phyloP scores from a whole-genome alignment of 225 moss, liverwort and hornwort species.

The Marchantia polymorpha region DNA sequence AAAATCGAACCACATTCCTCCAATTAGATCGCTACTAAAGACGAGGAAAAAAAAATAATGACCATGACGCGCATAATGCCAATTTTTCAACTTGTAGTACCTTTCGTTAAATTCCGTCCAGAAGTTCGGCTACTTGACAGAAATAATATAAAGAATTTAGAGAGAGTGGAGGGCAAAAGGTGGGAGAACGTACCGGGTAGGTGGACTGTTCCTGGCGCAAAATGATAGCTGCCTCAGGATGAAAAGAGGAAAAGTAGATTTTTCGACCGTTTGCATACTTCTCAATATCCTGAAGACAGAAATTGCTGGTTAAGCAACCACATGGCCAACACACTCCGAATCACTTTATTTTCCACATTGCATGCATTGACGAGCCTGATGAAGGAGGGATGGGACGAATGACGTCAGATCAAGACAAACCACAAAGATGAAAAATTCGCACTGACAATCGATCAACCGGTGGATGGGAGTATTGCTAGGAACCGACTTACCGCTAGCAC shows the following conservation, averaged over 20 bases:
- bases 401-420: not conserved
- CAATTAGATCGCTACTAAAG: too few species aligned
- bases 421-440: not conserved
- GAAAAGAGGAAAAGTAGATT: constrained; percentile 78
- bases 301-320: constrained; percentile 32
- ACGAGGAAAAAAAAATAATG: too few species aligned
- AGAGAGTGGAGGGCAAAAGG: not conserved
- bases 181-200: constrained; percentile 47
- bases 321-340: constrained; percentile 26
- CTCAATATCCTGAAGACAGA: constrained; percentile 50
- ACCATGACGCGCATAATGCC: too few species aligned
- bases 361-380: not conserved
- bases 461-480: not conserved
- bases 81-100: too few species aligned
- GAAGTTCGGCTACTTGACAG: too few species aligned
- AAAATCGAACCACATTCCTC: not conserved
- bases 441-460: not conserved
- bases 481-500: constrained; percentile 39
- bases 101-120: too few species aligned
- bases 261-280: constrained; percentile 46
- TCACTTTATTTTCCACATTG: not conserved
- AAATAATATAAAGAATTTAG: not conserved
- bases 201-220: constrained; percentile 46
- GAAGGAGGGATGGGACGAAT: not conserved
- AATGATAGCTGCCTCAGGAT: constrained; percentile 65